phyloP scores from a whole-genome alignment of 768 basidiomycete species.

The Crucibulum laeve region DNA sequence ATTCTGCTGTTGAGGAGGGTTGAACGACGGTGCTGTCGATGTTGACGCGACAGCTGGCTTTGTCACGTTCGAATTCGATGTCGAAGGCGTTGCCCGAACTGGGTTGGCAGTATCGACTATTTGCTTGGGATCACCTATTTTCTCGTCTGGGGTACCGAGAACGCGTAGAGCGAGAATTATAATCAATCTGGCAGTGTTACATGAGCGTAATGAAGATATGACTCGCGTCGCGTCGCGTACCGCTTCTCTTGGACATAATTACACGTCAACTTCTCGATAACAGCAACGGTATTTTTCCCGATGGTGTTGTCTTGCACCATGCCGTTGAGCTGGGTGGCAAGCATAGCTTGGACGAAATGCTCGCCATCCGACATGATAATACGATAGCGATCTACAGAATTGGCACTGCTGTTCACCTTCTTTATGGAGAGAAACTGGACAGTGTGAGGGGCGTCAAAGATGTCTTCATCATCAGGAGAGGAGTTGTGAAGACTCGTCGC shows the following conservation, averaged over 20 bases:
- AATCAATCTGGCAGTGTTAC: conserved; percentile 51
- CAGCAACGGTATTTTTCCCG: conserved; percentile 61
- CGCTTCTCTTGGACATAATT: conserved; percentile 82
- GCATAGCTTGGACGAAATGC: conserved; percentile 88
- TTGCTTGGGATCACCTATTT: conserved; percentile 62
- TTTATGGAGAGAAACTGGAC: conserved; percentile 85
- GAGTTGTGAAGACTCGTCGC: conserved; percentile 45
- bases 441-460: conserved; percentile 43
- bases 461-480: conserved; percentile 33
- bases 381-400: conserved; percentile 55
- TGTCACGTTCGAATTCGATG: conserved; percentile 12
- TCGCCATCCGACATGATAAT: conserved; percentile 89
- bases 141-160: conserved; percentile 49
- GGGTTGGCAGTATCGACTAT: conserved; percentile 21
- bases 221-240: conserved; percentile 37
- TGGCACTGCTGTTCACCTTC: conserved; percentile 47
- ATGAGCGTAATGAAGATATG: conserved; percentile 3
- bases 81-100: conserved; percentile 20
- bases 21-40: conserved; percentile 12
- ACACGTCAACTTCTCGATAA: conserved; percentile 72
- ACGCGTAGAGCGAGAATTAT: conserved; percentile 71
- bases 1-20: conserved; percentile 9
- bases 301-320: conserved; percentile 64
- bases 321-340: conserved; percentile 85
- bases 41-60: conserved; percentile 16